Evolutionary conservation across 805 yeast genomes (phyloP).

Genomic region (Myxozyma geophila): DNA sequence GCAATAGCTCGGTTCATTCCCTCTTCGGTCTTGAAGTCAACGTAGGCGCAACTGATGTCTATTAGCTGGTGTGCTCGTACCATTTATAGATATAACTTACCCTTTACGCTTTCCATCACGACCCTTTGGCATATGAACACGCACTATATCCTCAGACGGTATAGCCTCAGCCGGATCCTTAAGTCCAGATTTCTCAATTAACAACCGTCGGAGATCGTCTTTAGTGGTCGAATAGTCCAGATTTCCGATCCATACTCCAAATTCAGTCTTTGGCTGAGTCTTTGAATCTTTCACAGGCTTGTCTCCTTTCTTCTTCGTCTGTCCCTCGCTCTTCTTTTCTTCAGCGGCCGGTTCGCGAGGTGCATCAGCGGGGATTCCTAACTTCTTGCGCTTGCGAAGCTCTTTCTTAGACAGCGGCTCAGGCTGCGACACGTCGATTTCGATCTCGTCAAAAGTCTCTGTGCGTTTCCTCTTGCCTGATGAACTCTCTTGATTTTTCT

Average conservation of each 20-base stretch:
- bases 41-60: conserved; percentile 83
- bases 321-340: conserved; percentile 39
- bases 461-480: conserved; percentile 21
- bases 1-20: conserved; percentile 67
- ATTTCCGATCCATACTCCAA: conserved; percentile 95
- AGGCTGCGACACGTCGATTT: conserved; percentile 55
- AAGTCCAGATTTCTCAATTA: conserved; percentile 59
- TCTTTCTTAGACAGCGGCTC: conserved; percentile 91
- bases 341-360: conserved; percentile 48
- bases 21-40: conserved; percentile 69
- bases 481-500: not conserved
- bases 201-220: conserved; percentile 70
- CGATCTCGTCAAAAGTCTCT: conserved; percentile 46
- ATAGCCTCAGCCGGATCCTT: conserved; percentile 43
- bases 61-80: conserved; percentile 33
- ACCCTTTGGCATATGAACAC: conserved; percentile 78
- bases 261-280: conserved; percentile 49
- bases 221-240: conserved; percentile 79
- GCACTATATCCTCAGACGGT: conserved; percentile 62
- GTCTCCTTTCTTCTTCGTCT: conserved; percentile 13
- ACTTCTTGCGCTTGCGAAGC: conserved; percentile 70
- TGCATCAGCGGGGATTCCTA: conserved; percentile 28
- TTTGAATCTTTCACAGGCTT: conserved; percentile 4
- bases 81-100: conserved; percentile 1
- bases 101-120: conserved; percentile 60